Conservation (phyloP, 768 basidiomycete genomes). For the Guyanaporus albipodus region DNA sequence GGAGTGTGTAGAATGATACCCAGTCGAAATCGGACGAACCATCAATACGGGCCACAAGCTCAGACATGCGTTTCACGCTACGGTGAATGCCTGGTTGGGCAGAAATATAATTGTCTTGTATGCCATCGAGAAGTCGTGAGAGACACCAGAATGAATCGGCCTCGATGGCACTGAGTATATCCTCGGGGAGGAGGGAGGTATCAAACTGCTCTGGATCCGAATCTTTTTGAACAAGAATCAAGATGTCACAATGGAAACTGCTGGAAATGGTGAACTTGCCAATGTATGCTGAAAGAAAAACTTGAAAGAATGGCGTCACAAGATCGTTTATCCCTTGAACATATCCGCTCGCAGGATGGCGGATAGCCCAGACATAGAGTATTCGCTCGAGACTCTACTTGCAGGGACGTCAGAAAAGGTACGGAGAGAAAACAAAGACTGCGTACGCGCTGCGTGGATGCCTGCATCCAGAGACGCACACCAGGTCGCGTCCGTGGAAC, state of each 20-base stretch:
- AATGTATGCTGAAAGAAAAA: constrained; percentile 93
- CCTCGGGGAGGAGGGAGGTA: constrained; percentile 64
- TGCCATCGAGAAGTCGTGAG: constrained; percentile 90
- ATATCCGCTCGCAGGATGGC: constrained; percentile 97
- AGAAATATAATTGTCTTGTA: constrained; percentile 97
- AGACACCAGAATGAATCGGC: constrained; percentile 99
- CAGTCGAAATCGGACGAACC: constrained; percentile 42
- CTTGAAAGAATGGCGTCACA: constrained; percentile 95
- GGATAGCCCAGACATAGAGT: constrained; percentile 97
- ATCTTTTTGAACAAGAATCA: constrained; percentile 44
- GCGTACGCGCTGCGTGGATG: constrained; percentile 81
- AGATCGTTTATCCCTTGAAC: constrained; percentile 99
- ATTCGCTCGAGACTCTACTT: constrained; percentile 87
- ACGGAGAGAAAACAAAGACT: neutral
- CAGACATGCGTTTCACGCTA: constrained; percentile 90
- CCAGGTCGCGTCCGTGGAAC: constrained; percentile 95
- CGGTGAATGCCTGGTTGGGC: constrained; percentile 96
- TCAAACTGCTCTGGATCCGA: constrained; percentile 90
- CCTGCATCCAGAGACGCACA: constrained; percentile 87
- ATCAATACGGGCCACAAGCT: constrained; percentile 88
- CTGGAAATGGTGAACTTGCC: constrained; percentile 43
- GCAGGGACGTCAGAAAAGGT: constrained; percentile 19
- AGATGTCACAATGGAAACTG: neutral
- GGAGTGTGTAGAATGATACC: neutral
- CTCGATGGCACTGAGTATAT: constrained; percentile 80